Conservation (phyloP, 208 protist genomes). For the Herpetomonas samuelpessoai region DNA sequence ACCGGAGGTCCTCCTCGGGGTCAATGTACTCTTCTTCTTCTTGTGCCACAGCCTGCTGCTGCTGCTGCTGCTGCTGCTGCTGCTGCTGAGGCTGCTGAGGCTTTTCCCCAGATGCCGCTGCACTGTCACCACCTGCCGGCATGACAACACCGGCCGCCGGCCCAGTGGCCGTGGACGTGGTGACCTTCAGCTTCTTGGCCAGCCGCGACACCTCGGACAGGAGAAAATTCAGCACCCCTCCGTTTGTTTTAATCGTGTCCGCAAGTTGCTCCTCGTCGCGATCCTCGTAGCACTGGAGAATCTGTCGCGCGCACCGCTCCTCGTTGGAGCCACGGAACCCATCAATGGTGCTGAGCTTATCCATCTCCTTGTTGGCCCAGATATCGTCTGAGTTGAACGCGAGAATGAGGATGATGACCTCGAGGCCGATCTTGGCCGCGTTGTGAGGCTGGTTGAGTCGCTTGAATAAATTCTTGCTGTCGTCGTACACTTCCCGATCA, state of each 20-base stretch:
- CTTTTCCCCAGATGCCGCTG: neutral
- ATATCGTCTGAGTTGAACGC: slow-evolving; percentile 1
- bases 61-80: neutral
- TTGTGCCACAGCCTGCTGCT: too few species aligned
- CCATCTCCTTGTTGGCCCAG: neutral
- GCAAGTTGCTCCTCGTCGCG: neutral
- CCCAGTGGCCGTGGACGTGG: neutral
- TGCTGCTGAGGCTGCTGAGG: neutral
- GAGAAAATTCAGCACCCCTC: neutral
- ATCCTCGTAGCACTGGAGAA: neutral
- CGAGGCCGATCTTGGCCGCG: slow-evolving; percentile 68
- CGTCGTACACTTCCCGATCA: slow-evolving; percentile 26
- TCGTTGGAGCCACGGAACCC: neutral
- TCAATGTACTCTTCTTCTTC: neutral
- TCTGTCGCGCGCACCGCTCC: neutral
- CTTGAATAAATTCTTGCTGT: slow-evolving; percentile 55
- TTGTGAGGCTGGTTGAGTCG: slow-evolving; percentile 68
- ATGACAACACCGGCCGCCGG: neutral
- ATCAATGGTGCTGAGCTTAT: neutral
- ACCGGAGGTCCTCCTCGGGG: neutral
- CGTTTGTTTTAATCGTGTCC: neutral
- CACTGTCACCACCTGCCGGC: too few species aligned
- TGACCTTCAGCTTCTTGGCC: neutral
- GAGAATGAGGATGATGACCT: slow-evolving; percentile 55
- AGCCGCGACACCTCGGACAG: neutral